Conservation (phyloP, 2,329 filamentous ascomycete species). For the Fusarium dlaminii region DNA sequence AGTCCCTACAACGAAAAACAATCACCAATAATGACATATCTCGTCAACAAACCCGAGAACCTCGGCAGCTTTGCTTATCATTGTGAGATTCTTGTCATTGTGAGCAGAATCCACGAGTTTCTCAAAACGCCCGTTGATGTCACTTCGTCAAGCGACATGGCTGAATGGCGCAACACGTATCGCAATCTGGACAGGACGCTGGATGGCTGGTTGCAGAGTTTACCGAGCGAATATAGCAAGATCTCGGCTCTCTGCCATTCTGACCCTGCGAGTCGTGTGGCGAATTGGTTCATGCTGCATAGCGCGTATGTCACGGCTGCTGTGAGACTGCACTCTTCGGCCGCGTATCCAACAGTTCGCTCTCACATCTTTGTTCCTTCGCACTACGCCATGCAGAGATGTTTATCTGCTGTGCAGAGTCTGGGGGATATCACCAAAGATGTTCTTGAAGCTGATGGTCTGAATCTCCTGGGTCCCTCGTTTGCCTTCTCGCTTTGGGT, state of each 20-base stretch:
- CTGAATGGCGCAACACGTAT: slow-evolving; percentile 54
- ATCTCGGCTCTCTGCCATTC: slow-evolving; percentile 57
- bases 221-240: slow-evolving; percentile 57
- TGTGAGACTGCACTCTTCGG: slow-evolving; percentile 55
- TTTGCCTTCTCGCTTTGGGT: slow-evolving; percentile 59
- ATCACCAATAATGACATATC: slow-evolving; percentile 37
- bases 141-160: slow-evolving; percentile 50
- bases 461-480: slow-evolving; percentile 54
- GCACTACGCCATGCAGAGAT: slow-evolving; percentile 57
- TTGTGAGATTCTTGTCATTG: slow-evolving; percentile 55
- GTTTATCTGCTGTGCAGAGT: slow-evolving; percentile 55
- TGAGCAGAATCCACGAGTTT: slow-evolving; percentile 56
- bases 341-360: slow-evolving; percentile 53
- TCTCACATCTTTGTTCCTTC: slow-evolving; percentile 55
- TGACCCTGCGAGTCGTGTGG: slow-evolving; percentile 55
- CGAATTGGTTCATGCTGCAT: slow-evolving; percentile 59
- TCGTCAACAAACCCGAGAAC: slow-evolving; percentile 53
- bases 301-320: slow-evolving; percentile 57
- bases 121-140: slow-evolving; percentile 53
- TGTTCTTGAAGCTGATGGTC: slow-evolving; percentile 54
- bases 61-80: slow-evolving; percentile 57
- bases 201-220: slow-evolving; percentile 53
- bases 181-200: slow-evolving; percentile 51
- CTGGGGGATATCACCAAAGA: slow-evolving; percentile 55
- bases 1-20: slow-evolving; percentile 39